phyloP scores from a whole-genome alignment of 2,329 filamentous ascomycete species.

The Colletotrichum limetticola region DNA sequence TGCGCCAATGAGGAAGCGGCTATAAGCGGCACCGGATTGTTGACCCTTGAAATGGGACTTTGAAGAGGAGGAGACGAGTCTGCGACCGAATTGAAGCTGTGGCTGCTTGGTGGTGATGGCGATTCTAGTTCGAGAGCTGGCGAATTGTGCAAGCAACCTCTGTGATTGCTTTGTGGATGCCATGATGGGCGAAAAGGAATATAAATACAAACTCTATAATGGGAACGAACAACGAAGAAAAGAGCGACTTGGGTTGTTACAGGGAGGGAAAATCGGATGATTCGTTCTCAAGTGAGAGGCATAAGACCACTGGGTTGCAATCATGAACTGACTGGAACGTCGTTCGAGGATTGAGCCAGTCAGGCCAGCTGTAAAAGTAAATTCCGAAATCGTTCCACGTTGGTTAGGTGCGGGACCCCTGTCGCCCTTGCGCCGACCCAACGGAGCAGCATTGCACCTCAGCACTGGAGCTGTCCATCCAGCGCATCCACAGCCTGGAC shows the following conservation, averaged over 20 bases:
- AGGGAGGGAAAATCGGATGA: constrained; percentile 26
- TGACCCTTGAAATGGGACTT: constrained; percentile 31
- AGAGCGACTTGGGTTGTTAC: constrained; percentile 22
- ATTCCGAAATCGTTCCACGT: constrained; percentile 34
- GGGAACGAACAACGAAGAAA: neutral
- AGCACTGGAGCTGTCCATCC: neutral
- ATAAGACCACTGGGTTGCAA: constrained; percentile 30
- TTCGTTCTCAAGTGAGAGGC: constrained; percentile 22
- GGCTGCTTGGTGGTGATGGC: constrained; percentile 13
- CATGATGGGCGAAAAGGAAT: constrained; percentile 21
- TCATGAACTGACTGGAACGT: constrained; percentile 32
- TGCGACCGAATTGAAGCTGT: constrained; percentile 28
- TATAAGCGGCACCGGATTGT: constrained; percentile 19
- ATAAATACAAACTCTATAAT: constrained; percentile 19
- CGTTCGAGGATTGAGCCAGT: constrained; percentile 33
- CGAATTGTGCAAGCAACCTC: constrained; percentile 32
- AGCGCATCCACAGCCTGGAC: neutral
- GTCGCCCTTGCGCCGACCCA: constrained; percentile 16
- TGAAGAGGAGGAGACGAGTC: constrained; percentile 32
- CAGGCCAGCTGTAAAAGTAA: constrained; percentile 36
- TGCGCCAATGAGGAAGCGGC: constrained; percentile 43
- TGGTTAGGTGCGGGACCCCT: constrained; percentile 22
- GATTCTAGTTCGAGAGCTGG: constrained; percentile 20
- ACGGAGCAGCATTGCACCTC: neutral
- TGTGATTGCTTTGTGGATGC: constrained; percentile 13